phyloP scores from a whole-genome alignment of 1,284 basidiomycete genomes.

The Xanthoconium separans region DNA sequence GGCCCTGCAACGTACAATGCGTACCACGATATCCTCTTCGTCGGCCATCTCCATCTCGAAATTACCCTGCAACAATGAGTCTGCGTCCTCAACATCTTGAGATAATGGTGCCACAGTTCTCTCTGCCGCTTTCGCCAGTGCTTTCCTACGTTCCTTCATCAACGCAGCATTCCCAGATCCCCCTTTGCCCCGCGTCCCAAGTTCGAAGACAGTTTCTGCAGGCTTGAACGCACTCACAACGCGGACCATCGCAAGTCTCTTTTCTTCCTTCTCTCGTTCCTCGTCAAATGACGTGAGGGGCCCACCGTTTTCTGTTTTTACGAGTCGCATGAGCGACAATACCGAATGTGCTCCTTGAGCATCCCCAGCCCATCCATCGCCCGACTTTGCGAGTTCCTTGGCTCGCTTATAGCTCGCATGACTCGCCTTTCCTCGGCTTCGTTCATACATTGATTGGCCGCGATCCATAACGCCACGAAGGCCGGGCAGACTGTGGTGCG shows the following conservation, averaged over 20 bases:
- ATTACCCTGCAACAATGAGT: conserved; percentile 24
- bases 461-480: conserved; percentile 86
- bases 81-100: conserved; percentile 36
- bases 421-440: conserved; percentile 89
- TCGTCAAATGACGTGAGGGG: conserved; percentile 19
- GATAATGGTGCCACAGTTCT: conserved; percentile 42
- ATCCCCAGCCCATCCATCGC: conserved; percentile 69
- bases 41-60: conserved; percentile 66
- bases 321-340: conserved; percentile 39
- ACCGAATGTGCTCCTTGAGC: conserved; percentile 69
- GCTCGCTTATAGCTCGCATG: conserved; percentile 84
- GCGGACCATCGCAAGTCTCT: conserved; percentile 68
- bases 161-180: conserved; percentile 64
- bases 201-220: conserved; percentile 89
- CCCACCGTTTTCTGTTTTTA: conserved; percentile 33
- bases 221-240: conserved; percentile 85
- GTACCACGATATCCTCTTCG: conserved; percentile 73
- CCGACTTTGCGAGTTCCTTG: conserved; percentile 81
- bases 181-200: conserved; percentile 72
- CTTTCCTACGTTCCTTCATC: conserved; percentile 89
- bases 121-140: conserved; percentile 63
- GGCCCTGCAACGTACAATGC: conserved; percentile 18
- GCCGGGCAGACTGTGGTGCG: conserved; percentile 67
- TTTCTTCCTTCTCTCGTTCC: conserved; percentile 45
- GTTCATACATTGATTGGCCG: conserved; percentile 93